phyloP scores from a whole-genome alignment of 2,329 filamentous ascomycete genomes.

The Aureobasidium melanogenum region DNA sequence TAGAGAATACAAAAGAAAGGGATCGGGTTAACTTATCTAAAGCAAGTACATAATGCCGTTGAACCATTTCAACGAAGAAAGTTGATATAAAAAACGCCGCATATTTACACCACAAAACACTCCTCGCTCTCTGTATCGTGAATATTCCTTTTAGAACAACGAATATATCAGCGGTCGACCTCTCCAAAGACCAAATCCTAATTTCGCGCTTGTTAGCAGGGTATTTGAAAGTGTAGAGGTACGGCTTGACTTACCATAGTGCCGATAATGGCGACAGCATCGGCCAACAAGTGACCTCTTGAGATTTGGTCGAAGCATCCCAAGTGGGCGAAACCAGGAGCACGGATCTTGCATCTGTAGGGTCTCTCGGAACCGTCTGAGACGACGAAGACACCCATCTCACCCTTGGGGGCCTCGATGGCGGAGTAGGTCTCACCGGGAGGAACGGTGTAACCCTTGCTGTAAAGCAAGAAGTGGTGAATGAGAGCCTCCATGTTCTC shows the following conservation, averaged over 20 bases:
- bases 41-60: constrained; percentile 4
- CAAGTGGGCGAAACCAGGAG: constrained; percentile 92
- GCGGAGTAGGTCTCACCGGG: constrained; percentile 96
- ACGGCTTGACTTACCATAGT: constrained; percentile 24
- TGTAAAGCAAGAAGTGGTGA: constrained; percentile 97
- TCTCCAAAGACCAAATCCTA: constrained; percentile 74
- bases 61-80: constrained; percentile 5
- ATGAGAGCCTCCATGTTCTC: constrained; percentile 99
- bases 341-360: constrained; percentile 95
- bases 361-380: constrained; percentile 93
- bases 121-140: not conserved
- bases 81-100: constrained; percentile 6
- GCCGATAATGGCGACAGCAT: constrained; percentile 90
- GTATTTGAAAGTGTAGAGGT: too few species aligned
- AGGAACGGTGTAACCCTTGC: constrained; percentile 94
- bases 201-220: too few species aligned
- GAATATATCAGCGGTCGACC: constrained; percentile 18
- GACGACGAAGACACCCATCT: constrained; percentile 97
- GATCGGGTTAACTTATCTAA: constrained; percentile 9
- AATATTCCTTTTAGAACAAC: not conserved
- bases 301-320: constrained; percentile 88
- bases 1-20: not conserved
- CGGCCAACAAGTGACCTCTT: constrained; percentile 86
- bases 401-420: constrained; percentile 99
- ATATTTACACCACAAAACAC: constrained; percentile 3